Evolutionary conservation across 306 rosid genomes (phyloP), one percentile per base, ranked within the genome.

Genomic region (Arachis stenosperma): DNA sequence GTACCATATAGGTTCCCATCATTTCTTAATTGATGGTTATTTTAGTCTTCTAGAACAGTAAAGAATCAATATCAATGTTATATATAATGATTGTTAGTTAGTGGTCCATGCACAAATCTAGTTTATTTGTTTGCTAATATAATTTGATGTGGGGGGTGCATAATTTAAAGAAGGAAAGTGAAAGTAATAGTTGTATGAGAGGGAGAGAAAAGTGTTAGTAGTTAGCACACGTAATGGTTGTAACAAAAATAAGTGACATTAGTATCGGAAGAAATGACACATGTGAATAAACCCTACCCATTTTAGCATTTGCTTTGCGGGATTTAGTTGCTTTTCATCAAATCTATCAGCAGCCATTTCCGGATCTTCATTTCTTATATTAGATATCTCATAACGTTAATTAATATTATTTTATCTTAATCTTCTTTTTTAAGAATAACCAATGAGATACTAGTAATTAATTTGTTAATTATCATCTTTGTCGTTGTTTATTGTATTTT

Each of bases 211-310:
- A 3, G 22, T 54, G 72, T 50, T 59, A 60, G 42, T 41, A 14
- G 74, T 60, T 73, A 58, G 7, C 3, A 65, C 64, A 65, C 73
- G 61, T 78, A 17, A 47, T 14, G 54, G 68, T 40, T 13, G 50
- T 59, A 59, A 17, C 33, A 66, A 8, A 65, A 48, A 13, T 52
- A 14, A 36, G 15, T 40, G 44, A 61, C 83, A 68, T 9, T 69
- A 8, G 76, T 74, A 67, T 46, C 81, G 80, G 78, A 64, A 54
- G 10, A 72, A 70, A 69, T 22, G 83, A 66, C 86, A 66, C 84
- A 82, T 75, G 83, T 81, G 69, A 63, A 39, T 67, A 71, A 74
- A 70, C 71, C 6, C 30, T 65, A 66, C 55, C 64, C 29, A 71
- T 37, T 44, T 51, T 1, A 59, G 42, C 71, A 82, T 66, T 7